A percentile compares a stretch with the other conserved stretches of the same genome.
Conservation (phyloP, 441 rosid genomes). For the Gossypium gossypioides region DNA sequence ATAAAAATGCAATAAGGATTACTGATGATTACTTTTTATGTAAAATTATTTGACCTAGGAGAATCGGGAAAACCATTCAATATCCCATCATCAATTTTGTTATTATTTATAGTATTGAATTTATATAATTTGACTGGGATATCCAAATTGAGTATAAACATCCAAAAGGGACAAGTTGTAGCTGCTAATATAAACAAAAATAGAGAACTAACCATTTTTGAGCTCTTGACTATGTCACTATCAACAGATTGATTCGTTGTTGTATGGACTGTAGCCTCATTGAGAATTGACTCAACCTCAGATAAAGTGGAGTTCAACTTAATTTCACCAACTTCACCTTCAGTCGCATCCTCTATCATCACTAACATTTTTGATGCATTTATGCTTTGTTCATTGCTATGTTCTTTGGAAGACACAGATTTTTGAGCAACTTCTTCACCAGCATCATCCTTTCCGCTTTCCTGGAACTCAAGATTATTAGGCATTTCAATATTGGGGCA, state of each 20-base stretch:
- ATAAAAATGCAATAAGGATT: neutral
- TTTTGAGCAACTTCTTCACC: slow-evolving; percentile 7
- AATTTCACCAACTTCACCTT: slow-evolving; percentile 15
- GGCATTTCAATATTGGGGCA: slow-evolving; percentile 2
- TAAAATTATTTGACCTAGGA: neutral
- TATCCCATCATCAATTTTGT: neutral
- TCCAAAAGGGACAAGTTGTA: neutral
- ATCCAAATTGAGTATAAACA: neutral
- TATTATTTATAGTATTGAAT: neutral
- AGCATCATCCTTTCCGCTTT: slow-evolving; percentile 18
- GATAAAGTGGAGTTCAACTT: slow-evolving; percentile 15
- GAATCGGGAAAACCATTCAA: neutral
- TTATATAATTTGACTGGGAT: neutral
- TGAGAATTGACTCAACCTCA: slow-evolving; percentile 19
- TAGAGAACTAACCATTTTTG: slow-evolving; percentile 29
- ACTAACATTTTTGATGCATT: neutral
- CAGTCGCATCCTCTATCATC: slow-evolving; percentile 19
- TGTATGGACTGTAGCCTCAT: slow-evolving; percentile 17
- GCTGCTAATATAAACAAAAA: neutral
- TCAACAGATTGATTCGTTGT: slow-evolving; percentile 12
- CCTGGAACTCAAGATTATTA: slow-evolving; percentile 12
- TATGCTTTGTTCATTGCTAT: slow-evolving; percentile 9
- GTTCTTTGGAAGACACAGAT: slow-evolving; percentile 13
- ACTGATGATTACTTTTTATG: neutral
- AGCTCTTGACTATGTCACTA: slow-evolving; percentile 15